Conservation (phyloP, 441 rosid species). For the Melianthus villosus region DNA sequence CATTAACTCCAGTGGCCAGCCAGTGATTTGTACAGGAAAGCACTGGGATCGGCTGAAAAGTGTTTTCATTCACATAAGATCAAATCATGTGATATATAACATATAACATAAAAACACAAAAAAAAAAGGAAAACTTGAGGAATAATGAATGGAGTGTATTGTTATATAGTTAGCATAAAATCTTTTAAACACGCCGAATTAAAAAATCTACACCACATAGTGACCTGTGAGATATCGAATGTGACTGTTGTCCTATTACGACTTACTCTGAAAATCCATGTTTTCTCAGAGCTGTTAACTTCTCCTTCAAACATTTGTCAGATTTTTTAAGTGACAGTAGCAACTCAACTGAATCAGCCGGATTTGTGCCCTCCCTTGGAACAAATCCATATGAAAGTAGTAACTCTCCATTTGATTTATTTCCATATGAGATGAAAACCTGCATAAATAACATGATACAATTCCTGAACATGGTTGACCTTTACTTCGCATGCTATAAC, state of each 20-base stretch:
- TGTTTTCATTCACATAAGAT: too few relatives aligned
- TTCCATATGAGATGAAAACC: constrained; percentile 97
- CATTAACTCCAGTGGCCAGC: constrained; percentile 88
- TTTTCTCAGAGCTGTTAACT: constrained; percentile 59
- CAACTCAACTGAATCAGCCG: constrained; percentile 78
- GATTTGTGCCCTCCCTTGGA: constrained; percentile 86
- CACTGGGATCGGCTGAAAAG: constrained; percentile 48
- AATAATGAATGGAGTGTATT: too few relatives aligned
- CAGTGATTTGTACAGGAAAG: constrained; percentile 68
- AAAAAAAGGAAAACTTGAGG: too few relatives aligned
- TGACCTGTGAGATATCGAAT: too few relatives aligned
- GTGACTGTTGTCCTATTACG: too few relatives aligned
- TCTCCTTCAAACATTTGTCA: constrained; percentile 61
- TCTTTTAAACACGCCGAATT: too few relatives aligned
- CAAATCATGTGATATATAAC: too few relatives aligned
- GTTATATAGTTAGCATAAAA: too few relatives aligned
- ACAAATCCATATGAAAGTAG: constrained; percentile 87
- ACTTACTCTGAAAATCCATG: constrained; percentile 70
- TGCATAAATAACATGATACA: constrained; percentile 36
- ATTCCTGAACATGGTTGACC: too few relatives aligned
- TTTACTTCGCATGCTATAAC: too few relatives aligned
- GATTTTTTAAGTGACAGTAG: constrained; percentile 53
- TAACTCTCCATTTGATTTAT: constrained; percentile 84
- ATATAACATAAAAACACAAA: too few relatives aligned
- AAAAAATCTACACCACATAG: too few relatives aligned